Evolutionary conservation across 768 basidiomycete species (phyloP).

Genomic region (Termitomyces sp.): DNA sequence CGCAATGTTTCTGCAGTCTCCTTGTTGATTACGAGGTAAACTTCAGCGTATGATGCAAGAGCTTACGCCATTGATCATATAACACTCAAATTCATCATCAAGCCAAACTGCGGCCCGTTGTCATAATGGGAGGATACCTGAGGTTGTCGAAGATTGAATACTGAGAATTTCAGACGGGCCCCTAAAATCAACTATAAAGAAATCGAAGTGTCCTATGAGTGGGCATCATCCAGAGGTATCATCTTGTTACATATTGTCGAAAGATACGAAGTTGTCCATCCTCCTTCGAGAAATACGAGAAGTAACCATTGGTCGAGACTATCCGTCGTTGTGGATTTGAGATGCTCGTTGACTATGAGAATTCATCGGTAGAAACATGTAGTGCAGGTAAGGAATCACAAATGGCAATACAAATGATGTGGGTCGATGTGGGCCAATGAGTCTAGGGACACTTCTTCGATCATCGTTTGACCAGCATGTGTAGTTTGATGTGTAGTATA

Average conservation of each 20-base stretch:
- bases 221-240: background rate
- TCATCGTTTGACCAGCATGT: slow-evolving; percentile 1
- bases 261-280: background rate
- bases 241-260: background rate
- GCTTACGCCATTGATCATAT: background rate
- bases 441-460: background rate
- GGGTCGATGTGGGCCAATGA: background rate
- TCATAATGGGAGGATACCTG: background rate
- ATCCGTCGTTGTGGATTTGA: background rate
- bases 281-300: no score
- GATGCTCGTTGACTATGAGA: background rate
- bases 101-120: background rate
- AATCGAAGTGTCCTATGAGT: background rate
- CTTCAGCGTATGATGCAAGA: background rate
- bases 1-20: background rate
- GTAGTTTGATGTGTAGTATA: background rate
- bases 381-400: background rate
- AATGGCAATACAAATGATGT: background rate
- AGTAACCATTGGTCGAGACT: background rate
- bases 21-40: no score
- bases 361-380: background rate
- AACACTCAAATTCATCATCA: background rate
- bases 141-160: background rate
- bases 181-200: background rate
- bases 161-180: no score